Evolutionary conservation across 2,329 filamentous ascomycete species (phyloP).

Genomic region (Monosporascus ibericus): DNA sequence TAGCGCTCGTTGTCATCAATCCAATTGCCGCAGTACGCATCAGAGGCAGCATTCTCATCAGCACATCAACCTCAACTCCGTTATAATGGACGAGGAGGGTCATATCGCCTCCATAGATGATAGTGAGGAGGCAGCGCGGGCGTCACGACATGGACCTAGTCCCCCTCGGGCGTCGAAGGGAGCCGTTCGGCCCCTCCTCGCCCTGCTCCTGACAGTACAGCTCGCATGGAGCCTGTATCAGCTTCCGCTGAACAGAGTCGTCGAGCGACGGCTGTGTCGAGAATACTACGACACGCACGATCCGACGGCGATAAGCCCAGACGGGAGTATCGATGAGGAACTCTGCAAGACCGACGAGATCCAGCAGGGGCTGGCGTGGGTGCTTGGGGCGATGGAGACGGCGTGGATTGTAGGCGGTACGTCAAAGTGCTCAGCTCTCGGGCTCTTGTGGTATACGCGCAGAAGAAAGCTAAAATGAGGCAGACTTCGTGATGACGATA

Average conservation of each 20-base stretch:
- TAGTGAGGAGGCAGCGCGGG: no score
- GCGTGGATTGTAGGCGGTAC: constrained; percentile 42
- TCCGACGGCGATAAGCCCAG: constrained; percentile 25
- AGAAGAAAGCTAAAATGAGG: constrained; percentile 2
- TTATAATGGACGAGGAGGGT: neutral
- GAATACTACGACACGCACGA: constrained; percentile 41
- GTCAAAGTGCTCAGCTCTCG: constrained; percentile 4
- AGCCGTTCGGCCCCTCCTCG: constrained; percentile 24
- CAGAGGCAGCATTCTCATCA: no score
- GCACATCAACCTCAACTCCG: neutral
- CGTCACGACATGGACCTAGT: no score
- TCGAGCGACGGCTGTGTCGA: constrained; percentile 42
- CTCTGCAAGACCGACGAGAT: constrained; percentile 48
- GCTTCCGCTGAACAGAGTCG: constrained; percentile 39
- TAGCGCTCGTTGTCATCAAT: no score
- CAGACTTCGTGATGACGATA: constrained; percentile 45
- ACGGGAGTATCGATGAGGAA: constrained; percentile 40
- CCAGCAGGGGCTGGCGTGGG: constrained; percentile 44
- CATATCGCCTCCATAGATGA: neutral
- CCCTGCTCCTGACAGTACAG: constrained; percentile 38
- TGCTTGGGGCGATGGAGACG: constrained; percentile 45
- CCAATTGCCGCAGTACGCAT: no score
- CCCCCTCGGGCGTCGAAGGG: neutral
- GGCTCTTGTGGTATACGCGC: neutral
- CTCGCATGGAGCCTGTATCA: constrained; percentile 42